These are phyloP conservation scores for Neofusicoccum laricinum DNA, from an alignment of 2,329 filamentous ascomycete species.

Conservation along the genomic window DNA sequence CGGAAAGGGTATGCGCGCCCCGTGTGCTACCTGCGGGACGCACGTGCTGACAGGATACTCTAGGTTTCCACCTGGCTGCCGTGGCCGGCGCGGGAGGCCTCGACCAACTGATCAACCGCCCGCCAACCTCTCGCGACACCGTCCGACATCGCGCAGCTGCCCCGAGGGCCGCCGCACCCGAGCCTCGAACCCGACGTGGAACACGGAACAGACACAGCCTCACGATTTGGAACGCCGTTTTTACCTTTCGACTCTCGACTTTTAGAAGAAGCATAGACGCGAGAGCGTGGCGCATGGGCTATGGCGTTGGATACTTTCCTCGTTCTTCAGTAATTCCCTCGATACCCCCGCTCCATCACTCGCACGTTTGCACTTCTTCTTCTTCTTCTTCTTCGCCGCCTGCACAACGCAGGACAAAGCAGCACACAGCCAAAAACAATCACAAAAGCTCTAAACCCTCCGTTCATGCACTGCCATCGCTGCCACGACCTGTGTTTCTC, in stretches of 20 bases:
- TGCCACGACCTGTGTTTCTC: not conserved
- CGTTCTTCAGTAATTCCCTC: not conserved
- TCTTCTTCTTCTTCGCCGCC: not conserved
- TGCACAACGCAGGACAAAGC: not conserved
- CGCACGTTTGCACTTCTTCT: not conserved
- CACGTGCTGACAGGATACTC: not conserved
- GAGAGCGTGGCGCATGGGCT: not conserved
- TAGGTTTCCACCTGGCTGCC: not conserved
- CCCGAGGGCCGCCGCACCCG: no score
- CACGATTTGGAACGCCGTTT: no score
- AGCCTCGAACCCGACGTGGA: no score
- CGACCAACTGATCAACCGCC: not conserved
- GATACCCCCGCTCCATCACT: not conserved
- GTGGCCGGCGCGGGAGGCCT: constrained; percentile 1
- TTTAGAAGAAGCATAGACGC: constrained; percentile 11
- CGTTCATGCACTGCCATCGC: not conserved
- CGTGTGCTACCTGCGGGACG: no score
- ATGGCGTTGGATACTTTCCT: not conserved
- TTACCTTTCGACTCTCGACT: not conserved
- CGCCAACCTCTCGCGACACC: not conserved
- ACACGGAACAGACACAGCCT: no score
- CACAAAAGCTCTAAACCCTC: not conserved
- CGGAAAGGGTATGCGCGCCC: not conserved
- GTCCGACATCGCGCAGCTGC: not conserved
- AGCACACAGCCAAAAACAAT: not conserved